Percentiles rank a stretch among this genome's conserved stretches.
Conservation (phyloP, 331 rosid genomes). For the Malus hybrid region DNA sequence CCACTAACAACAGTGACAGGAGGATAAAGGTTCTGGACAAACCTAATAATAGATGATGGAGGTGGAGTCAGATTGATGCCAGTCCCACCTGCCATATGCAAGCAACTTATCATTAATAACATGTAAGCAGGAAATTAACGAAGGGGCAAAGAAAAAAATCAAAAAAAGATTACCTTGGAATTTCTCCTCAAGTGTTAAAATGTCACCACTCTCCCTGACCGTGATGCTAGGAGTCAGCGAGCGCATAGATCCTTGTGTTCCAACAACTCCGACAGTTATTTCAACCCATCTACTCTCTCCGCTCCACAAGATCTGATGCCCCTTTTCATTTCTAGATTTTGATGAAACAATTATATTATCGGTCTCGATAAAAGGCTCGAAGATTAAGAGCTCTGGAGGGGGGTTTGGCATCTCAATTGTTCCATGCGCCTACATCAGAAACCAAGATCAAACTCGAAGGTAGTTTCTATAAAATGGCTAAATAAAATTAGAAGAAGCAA, state of each 20-base stretch:
- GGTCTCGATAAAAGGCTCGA: slow-evolving; percentile 90
- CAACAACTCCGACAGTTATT: slow-evolving; percentile 88
- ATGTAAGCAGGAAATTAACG: not conserved
- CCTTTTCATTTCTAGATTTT: slow-evolving; percentile 36
- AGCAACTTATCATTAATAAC: not conserved
- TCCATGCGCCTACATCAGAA: slow-evolving; percentile 57
- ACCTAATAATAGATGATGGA: slow-evolving; percentile 83
- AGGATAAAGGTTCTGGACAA: slow-evolving; percentile 3
- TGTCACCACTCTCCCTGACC: slow-evolving; percentile 88
- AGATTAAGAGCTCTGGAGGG: slow-evolving; percentile 72
- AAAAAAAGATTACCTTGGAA: slow-evolving; percentile 63
- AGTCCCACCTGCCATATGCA: slow-evolving; percentile 66
- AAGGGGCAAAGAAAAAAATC: not conserved
- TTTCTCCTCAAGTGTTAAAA: slow-evolving; percentile 91
- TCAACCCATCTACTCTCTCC: slow-evolving; percentile 95
- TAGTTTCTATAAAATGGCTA: not conserved
- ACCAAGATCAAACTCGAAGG: slow-evolving; percentile 9
- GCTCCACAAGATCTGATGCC: slow-evolving; percentile 58
- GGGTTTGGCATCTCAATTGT: slow-evolving; percentile 90
- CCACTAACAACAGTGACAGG: not conserved
- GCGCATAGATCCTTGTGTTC: slow-evolving; percentile 72
- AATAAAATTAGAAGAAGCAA: not conserved
- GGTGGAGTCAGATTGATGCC: slow-evolving; percentile 99
- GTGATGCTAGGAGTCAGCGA: slow-evolving; percentile 90
- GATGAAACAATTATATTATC: slow-evolving; percentile 70